phyloP scores from a whole-genome alignment of 2,329 filamentous ascomycete genomes.

The Periconia sp. region DNA sequence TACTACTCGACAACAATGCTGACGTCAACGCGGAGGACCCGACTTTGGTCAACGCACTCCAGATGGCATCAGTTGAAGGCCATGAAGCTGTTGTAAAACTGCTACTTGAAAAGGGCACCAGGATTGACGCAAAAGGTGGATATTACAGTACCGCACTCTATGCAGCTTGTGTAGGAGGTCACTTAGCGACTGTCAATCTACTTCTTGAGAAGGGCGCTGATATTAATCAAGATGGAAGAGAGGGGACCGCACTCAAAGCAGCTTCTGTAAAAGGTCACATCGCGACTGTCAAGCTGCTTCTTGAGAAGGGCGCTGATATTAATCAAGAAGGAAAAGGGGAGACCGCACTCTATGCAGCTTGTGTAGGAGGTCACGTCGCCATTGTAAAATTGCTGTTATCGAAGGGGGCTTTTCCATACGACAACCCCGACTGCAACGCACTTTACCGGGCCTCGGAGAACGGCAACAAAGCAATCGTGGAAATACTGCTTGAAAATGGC shows the following conservation, averaged over 20 bases:
- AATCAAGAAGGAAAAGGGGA: conserved; percentile 27
- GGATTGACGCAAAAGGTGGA: conserved; percentile 16
- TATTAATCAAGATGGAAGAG: conserved; percentile 6
- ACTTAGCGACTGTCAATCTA: background rate
- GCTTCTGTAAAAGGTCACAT: conserved; percentile 11
- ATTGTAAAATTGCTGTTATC: conserved; percentile 2
- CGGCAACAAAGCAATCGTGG: too few relatives aligned
- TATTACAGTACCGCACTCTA: conserved; percentile 1
- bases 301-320: conserved; percentile 37
- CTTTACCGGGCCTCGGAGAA: conserved; percentile 17
- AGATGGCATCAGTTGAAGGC: conserved; percentile 20
- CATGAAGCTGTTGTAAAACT: conserved; percentile 20
- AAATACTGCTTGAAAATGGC: too few relatives aligned
- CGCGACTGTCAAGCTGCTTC: conserved; percentile 7
- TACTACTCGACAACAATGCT: conserved; percentile 19
- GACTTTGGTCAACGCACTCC: conserved; percentile 14
- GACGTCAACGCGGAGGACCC: conserved; percentile 15
- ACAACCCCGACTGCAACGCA: conserved; percentile 10
- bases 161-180: background rate
- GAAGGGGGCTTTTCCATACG: conserved; percentile 1
- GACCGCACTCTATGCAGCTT: conserved; percentile 10
- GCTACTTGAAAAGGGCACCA: conserved; percentile 13
- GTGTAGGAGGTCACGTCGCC: background rate
- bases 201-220: conserved; percentile 3
- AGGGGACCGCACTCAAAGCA: conserved; percentile 17